Evolutionary conservation across 1,284 basidiomycete species (phyloP).

Genomic region (Leccinum fallax): DNA sequence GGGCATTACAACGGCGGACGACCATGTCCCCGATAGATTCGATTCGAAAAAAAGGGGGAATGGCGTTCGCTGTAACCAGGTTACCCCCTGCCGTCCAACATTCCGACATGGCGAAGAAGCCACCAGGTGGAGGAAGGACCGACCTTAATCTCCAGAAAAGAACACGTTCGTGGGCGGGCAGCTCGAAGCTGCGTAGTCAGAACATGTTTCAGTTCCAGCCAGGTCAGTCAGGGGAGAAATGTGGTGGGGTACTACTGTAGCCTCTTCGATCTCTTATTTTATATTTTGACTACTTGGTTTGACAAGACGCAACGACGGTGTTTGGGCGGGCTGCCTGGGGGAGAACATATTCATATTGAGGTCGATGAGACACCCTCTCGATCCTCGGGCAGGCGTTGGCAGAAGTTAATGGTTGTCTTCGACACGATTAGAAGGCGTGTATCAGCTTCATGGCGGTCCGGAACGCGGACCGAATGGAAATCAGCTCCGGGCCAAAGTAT

Average conservation of each 20-base stretch:
- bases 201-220: background rate
- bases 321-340: background rate
- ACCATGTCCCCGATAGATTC: background rate
- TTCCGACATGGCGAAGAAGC: background rate
- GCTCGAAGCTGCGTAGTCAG: background rate
- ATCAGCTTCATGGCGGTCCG: background rate
- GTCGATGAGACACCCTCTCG: constrained; percentile 4
- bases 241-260: background rate
- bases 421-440: background rate
- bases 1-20: background rate
- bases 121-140: background rate
- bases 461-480: background rate
- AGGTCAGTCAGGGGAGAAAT: background rate
- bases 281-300: background rate
- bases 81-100: background rate
- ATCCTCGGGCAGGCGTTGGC: background rate
- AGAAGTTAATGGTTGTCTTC: background rate
- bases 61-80: background rate
- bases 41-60: background rate
- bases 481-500: background rate
- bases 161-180: background rate
- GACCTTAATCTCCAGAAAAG: background rate
- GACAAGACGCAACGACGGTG: background rate
- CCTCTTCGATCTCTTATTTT: background rate
- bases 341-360: constrained; percentile 1